Evolutionary conservation across 1,284 basidiomycete species (phyloP), one percentile per base, ranked within the genome.

Genomic region (Puccinia triticina): DNA sequence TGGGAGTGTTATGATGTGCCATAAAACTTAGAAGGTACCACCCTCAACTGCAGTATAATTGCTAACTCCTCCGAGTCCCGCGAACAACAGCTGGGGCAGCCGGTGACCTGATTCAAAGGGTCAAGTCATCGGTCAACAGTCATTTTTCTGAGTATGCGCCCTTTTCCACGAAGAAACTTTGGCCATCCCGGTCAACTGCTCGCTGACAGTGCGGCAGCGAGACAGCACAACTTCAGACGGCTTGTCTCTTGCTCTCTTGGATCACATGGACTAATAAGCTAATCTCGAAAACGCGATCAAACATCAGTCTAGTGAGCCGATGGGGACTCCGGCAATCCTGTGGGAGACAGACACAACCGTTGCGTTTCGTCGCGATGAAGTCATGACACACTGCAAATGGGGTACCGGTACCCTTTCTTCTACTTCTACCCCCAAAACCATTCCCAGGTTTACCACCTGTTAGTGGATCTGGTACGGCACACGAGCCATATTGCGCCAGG

Each of bases 271-370:
- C 48, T 21, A 50, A 1, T 61, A 10, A 11, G 16, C 34, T 61
- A n/a, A 11, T 18, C 59, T 32, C 29, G 10, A 18, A 61, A 26
- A 61, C 29, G 59, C 32, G n/a, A 23, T 59, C 57, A 59, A 59
- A 26, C n/a, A 64, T 64, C 59, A 40, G 34, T 66, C 61, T 2
- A 66, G 61, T 66, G 61, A 40, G 32, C 34, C 61, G 61, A 66
- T 66, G 34, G 23, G 1, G 11, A 18, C 34, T n/a, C 12, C 34
- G 40, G 34, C 34, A 40, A 40, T 16, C 61, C 34, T 23, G 29
- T 29, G 8, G 59, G 26, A 32, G 59, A 61, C 59, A 61, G 29
- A 61, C 59, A 61, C 59, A 29, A 61, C 26, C 59, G 4, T 61
- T 61, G 59, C 59, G 59, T 12, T 61, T 61, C 59, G 59, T 8